Evolutionary conservation across 345 rosid species (phyloP), one percentile per base, ranked within the genome.

Genomic region (Mallotus nudiflorus): DNA sequence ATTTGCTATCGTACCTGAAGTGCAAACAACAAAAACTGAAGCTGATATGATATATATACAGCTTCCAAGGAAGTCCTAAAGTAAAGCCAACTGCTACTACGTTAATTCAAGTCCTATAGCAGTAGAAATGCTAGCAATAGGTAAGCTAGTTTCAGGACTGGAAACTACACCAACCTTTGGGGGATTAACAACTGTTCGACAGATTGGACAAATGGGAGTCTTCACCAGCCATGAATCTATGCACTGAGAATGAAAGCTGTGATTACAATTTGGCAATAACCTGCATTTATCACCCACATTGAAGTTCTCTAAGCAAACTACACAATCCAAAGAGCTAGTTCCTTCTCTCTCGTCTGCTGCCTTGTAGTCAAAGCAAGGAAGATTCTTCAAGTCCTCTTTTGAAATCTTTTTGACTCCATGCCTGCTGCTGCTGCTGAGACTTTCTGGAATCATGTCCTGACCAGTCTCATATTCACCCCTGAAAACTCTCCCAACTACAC

Each of bases 201-300:
- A 85, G 46, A 85, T 48, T 28, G 85, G 88, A 67, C 88, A 85
- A 19, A 75, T n/a, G 19, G 84, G 74, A 9, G 79, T 73, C 78
- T 68, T 75, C 62, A 79, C 39, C 55, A 85, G 44, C 89, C 89
- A 85, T 0, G 81, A 79, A 28, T 83, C 86, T 54, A 85, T 81
- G 67, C 89, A 85, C 19, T 35, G 64, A 56, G 67, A 63, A 71
- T 85, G 86, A 50, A 83, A 85, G 57, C 68, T 68, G 60, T 85
- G 89, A 18, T 33, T 65, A 70, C 86, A 85, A 39, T 73, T 75
- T 5, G 85, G 86, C 76, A 85, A 76, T 5, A 75, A 29, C 74
- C 80, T 78, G 72, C 85, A 85, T n/a, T 40, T 77, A 33, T 85
- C 86, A 19, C 83, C 86, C 12, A 45, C 46, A 31, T 7, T 68